Percentiles rank a stretch among this genome's conserved stretches.
phyloP scores from a whole-genome alignment of 2,329 filamentous ascomycete genomes.

The Trichoderma aggressivum region DNA sequence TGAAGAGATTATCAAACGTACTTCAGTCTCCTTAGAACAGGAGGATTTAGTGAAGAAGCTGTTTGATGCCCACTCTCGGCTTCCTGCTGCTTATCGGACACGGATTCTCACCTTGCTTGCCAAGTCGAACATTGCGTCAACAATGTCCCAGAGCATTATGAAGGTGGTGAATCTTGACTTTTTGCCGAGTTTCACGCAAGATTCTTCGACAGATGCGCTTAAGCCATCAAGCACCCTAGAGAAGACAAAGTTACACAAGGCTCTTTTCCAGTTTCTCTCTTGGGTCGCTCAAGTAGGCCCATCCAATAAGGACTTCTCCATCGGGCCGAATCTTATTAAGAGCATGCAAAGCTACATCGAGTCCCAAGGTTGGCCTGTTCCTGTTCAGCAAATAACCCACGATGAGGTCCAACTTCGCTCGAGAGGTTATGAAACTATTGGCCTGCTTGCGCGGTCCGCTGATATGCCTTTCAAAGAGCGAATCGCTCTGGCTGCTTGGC shows the following conservation, averaged over 20 bases:
- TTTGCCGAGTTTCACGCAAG: slow-evolving; percentile 32
- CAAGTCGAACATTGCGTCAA: slow-evolving; percentile 72
- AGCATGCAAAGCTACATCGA: slow-evolving; percentile 71
- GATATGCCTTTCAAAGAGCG: slow-evolving; percentile 53
- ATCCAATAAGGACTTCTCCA: slow-evolving; percentile 53
- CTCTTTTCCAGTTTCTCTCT: slow-evolving; percentile 80
- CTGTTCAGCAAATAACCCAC: slow-evolving; percentile 54
- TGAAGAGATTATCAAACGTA: slow-evolving; percentile 83
- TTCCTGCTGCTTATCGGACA: slow-evolving; percentile 70
- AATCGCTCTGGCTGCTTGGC: slow-evolving; percentile 62
- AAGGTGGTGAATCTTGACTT: slow-evolving; percentile 67
- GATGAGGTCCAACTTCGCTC: slow-evolving; percentile 67
- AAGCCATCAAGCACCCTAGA: slow-evolving; percentile 60
- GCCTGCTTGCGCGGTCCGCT: slow-evolving; percentile 68
- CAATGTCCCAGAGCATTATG: slow-evolving; percentile 64
- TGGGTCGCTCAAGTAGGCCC: slow-evolving; percentile 78
- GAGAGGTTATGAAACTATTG: slow-evolving; percentile 87
- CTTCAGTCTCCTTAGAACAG: slow-evolving; percentile 70
- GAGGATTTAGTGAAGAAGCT: slow-evolving; percentile 59
- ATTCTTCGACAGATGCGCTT: slow-evolving; percentile 22
- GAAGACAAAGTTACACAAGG: slow-evolving; percentile 72
- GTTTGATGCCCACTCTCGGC: slow-evolving; percentile 70
- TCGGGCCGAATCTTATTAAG: slow-evolving; percentile 66
- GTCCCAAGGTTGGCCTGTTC: slow-evolving; percentile 77
- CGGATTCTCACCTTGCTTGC: slow-evolving; percentile 72